Evolutionary conservation across 805 yeast genomes (phyloP).

Genomic region (Metschnikowia lunata): DNA sequence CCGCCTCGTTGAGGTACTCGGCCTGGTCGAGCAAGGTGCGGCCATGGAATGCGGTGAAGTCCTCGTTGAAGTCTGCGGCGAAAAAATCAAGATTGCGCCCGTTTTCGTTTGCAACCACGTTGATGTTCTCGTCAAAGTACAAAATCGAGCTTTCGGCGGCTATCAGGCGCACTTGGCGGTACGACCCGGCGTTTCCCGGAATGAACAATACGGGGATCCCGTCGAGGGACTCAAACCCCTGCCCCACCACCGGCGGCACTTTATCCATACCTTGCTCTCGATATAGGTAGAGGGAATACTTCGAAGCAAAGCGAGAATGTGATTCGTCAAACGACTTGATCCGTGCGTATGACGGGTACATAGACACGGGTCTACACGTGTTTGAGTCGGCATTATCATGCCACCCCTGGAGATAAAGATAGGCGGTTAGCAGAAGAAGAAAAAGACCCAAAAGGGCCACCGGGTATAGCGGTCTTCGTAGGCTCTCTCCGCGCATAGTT

Average conservation of each 20-base stretch:
- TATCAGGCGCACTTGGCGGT: constrained; percentile 83
- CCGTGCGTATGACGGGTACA: constrained; percentile 82
- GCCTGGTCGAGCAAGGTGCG: constrained; percentile 91
- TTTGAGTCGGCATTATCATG: constrained; percentile 30
- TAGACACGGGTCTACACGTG: constrained; percentile 63
- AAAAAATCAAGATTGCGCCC: constrained; percentile 70
- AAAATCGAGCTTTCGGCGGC: constrained; percentile 73
- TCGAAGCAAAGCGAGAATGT: constrained; percentile 67
- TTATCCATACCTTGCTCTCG: constrained; percentile 73
- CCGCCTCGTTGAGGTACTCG: constrained; percentile 85
- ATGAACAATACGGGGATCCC: constrained; percentile 91
- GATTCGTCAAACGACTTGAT: constrained; percentile 67
- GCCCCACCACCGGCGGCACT: constrained; percentile 41
- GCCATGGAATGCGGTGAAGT: constrained; percentile 94
- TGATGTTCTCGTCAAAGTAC: constrained; percentile 35
- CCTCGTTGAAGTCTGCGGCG: constrained; percentile 92
- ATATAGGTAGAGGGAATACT: constrained; percentile 80
- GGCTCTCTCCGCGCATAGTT: constrained; percentile 10
- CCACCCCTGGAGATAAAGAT: constrained; percentile 10
- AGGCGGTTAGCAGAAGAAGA: constrained; percentile 8
- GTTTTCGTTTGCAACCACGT: constrained; percentile 24
- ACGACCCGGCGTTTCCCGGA: constrained; percentile 98
- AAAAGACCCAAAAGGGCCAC: constrained; percentile 11
- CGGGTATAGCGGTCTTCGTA: constrained; percentile 15
- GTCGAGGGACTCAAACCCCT: constrained; percentile 30